phyloP scores from a whole-genome alignment of 176 grass and related monocot genomes.

The Carex kokanica region DNA sequence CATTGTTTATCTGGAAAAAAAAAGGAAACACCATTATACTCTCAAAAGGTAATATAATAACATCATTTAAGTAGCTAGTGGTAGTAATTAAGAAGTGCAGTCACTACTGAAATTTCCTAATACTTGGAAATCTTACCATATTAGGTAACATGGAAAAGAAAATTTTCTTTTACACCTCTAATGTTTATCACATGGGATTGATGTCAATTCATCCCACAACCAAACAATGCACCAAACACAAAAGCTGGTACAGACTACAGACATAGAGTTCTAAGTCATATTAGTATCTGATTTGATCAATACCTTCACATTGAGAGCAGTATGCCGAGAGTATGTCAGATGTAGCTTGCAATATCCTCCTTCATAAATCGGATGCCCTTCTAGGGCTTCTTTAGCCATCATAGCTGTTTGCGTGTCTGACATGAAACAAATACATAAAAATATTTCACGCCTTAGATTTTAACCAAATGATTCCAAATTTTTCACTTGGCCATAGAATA shows the following conservation, averaged over 20 bases:
- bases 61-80: background rate
- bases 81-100: background rate
- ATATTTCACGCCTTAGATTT: background rate
- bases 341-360: slow-evolving; percentile 86
- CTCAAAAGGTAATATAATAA: background rate
- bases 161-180: background rate
- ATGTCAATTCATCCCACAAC: background rate
- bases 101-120: background rate
- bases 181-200: background rate
- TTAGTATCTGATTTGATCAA: background rate
- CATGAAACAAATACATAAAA: slow-evolving; percentile 27
- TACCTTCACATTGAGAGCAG: slow-evolving; percentile 83
- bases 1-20: slow-evolving; percentile 70
- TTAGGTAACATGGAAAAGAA: background rate
- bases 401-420: slow-evolving; percentile 68
- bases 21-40: background rate
- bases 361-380: slow-evolving; percentile 82
- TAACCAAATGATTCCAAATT: background rate
- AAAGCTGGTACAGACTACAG: background rate
- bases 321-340: slow-evolving; percentile 69
- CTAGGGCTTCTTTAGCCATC: slow-evolving; percentile 54
- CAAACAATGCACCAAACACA: background rate
- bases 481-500: background rate
- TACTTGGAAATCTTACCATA: background rate
- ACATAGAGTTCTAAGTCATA: background rate